These are phyloP conservation scores for Termitomyces sp. DNA, from an alignment of 768 basidiomycete species.

Conservation along the genomic window DNA sequence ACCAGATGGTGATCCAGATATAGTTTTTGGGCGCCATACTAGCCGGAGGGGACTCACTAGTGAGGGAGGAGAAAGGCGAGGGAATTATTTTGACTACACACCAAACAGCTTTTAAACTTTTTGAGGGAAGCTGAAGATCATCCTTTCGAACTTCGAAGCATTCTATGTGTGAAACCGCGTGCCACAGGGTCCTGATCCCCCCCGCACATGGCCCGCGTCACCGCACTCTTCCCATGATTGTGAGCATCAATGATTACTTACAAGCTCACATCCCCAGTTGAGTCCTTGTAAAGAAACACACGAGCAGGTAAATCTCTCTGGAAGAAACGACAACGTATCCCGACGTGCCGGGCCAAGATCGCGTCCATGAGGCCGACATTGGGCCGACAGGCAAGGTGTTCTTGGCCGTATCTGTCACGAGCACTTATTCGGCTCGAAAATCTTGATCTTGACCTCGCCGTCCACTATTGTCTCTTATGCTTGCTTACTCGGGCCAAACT, in stretches of 20 bases:
- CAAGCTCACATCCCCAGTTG: neutral
- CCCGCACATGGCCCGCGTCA: constrained; percentile 15
- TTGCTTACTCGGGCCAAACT: neutral
- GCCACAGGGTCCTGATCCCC: constrained; percentile 13
- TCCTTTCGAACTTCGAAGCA: constrained; percentile 19
- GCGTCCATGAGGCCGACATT: constrained; percentile 1
- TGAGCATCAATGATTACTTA: neutral
- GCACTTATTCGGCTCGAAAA: constrained; percentile 4
- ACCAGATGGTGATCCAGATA: constrained; percentile 54
- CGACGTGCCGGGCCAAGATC: neutral
- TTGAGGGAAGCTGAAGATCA: constrained; percentile 24
- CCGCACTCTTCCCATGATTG: neutral
- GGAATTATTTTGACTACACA: constrained; percentile 10
- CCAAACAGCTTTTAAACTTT: constrained; percentile 20
- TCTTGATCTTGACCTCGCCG: neutral
- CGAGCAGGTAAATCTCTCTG: neutral
- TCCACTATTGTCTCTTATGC: neutral
- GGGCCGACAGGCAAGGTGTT: neutral
- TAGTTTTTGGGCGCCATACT: constrained; percentile 33
- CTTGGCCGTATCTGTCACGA: neutral
- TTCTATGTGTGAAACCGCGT: constrained; percentile 19
- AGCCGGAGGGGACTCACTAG: neutral
- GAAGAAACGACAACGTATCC: neutral
- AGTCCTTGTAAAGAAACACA: neutral
- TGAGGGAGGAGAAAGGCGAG: constrained; percentile 9